Evolutionary conservation across 352 stramenopile genomes (phyloP).

Genomic region (Pythium scleroteichum): DNA sequence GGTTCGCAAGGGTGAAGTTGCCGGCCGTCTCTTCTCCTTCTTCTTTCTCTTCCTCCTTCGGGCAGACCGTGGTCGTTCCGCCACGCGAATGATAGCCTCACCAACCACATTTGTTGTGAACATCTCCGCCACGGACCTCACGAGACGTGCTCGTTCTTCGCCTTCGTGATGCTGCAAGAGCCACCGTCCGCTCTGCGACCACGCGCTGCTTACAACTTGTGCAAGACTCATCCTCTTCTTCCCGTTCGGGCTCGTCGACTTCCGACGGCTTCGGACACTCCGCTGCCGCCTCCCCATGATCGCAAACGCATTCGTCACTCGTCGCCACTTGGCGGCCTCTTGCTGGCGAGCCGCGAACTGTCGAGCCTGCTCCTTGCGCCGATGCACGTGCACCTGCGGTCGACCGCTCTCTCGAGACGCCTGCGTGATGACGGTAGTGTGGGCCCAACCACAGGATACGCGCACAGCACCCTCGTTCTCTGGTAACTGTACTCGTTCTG

Average conservation of each 20-base stretch:
- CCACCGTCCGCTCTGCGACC: background rate
- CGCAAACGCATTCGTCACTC: conserved; percentile 13
- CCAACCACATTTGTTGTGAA: conserved; percentile 1
- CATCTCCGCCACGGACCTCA: background rate
- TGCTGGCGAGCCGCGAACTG: conserved; percentile 20
- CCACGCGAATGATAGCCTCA: conserved; percentile 4
- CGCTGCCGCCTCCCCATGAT: conserved; percentile 16
- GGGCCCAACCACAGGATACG: conserved; percentile 64
- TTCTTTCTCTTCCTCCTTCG: conserved; percentile 1
- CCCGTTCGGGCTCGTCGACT: conserved; percentile 9
- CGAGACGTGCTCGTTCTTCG: background rate
- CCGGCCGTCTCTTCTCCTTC: conserved; percentile 10
- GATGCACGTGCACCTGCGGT: conserved; percentile 12
- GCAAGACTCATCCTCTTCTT: conserved; percentile 9
- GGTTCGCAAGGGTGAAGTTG: background rate
- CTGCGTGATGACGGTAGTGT: conserved; percentile 66
- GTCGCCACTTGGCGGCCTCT: conserved; percentile 25
- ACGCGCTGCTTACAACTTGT: conserved; percentile 15
- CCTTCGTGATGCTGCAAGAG: background rate
- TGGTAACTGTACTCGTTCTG: conserved; percentile 33
- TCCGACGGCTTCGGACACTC: conserved; percentile 6
- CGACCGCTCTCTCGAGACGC: conserved; percentile 2
- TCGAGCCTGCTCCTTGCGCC: conserved; percentile 16
- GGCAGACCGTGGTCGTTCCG: background rate
- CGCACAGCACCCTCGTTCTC: conserved; percentile 41